phyloP scores from a whole-genome alignment of 805 yeast genomes.

The Suhomyces pyralidae region DNA sequence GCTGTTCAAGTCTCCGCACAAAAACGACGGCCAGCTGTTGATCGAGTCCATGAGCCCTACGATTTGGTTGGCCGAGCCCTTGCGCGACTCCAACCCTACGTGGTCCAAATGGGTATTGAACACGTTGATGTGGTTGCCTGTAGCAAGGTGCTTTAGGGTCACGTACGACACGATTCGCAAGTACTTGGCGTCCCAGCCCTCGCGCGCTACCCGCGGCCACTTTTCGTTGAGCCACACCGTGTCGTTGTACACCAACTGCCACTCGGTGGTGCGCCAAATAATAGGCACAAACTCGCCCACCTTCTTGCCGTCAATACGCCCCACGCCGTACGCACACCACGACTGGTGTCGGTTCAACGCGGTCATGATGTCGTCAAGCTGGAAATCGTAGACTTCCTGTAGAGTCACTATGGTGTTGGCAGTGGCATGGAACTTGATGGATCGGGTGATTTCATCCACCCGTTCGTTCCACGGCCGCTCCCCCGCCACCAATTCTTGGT shows the following conservation, averaged over 20 bases:
- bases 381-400: slow-evolving; percentile 17
- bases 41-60: slow-evolving; percentile 6
- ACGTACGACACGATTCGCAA: slow-evolving; percentile 16
- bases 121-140: slow-evolving; percentile 14
- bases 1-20: slow-evolving; percentile 30
- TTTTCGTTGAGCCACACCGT: slow-evolving; percentile 18
- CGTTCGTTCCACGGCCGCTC: slow-evolving; percentile 27
- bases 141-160: slow-evolving; percentile 11
- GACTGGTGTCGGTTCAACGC: slow-evolving; percentile 13
- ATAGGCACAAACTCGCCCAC: slow-evolving; percentile 19
- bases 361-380: slow-evolving; percentile 14
- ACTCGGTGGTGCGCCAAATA: slow-evolving; percentile 11
- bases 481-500: slow-evolving; percentile 18
- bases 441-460: slow-evolving; percentile 11
- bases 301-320: slow-evolving; percentile 14
- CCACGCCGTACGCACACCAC: slow-evolving; percentile 16
- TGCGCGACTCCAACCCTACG: slow-evolving; percentile 11
- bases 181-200: slow-evolving; percentile 21
- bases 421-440: slow-evolving; percentile 18
- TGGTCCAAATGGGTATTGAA: slow-evolving; percentile 21
- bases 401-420: slow-evolving; percentile 16
- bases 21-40: slow-evolving; percentile 31
- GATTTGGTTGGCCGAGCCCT: slow-evolving; percentile 10
- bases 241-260: slow-evolving; percentile 14
- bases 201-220: slow-evolving; percentile 3